Percentiles rank a stretch among this genome's conserved stretches.
phyloP scores from a whole-genome alignment of 805 yeast genomes.

The Saccharomycopsis guyanensis region DNA sequence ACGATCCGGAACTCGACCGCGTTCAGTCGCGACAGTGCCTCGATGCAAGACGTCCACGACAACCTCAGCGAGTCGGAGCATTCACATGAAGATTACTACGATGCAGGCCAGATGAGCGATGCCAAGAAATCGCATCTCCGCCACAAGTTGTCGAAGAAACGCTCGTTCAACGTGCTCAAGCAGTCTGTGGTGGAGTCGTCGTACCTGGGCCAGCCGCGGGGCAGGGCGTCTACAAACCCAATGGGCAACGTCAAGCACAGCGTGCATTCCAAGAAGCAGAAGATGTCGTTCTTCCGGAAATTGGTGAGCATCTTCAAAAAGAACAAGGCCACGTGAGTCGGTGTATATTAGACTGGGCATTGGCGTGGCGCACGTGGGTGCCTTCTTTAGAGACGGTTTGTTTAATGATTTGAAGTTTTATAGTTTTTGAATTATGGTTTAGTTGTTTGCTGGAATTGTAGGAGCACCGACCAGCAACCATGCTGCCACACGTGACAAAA shows the following conservation, averaged over 20 bases:
- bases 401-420: no score
- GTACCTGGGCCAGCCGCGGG: slow-evolving; percentile 1
- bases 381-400: no score
- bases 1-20: slow-evolving; percentile 5
- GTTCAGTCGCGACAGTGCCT: slow-evolving; percentile 2
- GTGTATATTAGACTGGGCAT: no score
- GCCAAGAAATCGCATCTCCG: slow-evolving; percentile 2
- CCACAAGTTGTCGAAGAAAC: slow-evolving; percentile 9
- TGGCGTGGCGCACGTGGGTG: no score
- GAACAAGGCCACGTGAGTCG: background rate
- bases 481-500: no score
- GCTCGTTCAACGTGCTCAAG: slow-evolving; percentile 21
- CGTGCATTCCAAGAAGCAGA: background rate
- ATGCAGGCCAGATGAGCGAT: background rate
- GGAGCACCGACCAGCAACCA: no score
- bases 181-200: slow-evolving; percentile 14
- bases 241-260: background rate
- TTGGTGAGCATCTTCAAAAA: slow-evolving; percentile 9
- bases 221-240: background rate
- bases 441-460: no score
- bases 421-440: no score
- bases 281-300: slow-evolving; percentile 6
- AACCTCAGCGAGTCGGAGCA: background rate
- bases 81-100: background rate
- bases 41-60: background rate